Conservation (phyloP, 73 alveolate species). For the Paramecium primaurelia region DNA sequence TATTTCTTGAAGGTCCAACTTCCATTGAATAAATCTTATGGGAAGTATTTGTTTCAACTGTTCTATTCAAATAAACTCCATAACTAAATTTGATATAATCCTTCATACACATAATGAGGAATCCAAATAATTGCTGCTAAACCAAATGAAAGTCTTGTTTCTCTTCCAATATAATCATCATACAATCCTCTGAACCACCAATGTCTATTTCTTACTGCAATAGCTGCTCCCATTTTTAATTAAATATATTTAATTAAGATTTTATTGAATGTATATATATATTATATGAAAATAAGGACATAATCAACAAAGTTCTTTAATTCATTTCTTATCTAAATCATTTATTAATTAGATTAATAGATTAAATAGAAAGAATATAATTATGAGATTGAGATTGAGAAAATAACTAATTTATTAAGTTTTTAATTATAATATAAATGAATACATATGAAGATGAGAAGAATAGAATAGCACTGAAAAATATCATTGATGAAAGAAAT, state of each 20-base stretch:
- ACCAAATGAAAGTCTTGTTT: slow-evolving; percentile 61
- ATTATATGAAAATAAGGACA: neutral
- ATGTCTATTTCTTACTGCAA: slow-evolving; percentile 55
- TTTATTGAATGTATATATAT: neutral
- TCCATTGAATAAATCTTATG: slow-evolving; percentile 51
- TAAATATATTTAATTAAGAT: neutral
- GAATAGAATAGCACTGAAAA: slow-evolving; percentile 3
- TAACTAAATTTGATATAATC: slow-evolving; percentile 13
- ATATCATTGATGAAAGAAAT: slow-evolving; percentile 52
- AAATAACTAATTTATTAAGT: neutral
- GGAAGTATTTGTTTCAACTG: slow-evolving; percentile 44
- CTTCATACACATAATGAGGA: slow-evolving; percentile 55
- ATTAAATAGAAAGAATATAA: neutral
- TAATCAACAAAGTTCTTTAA: neutral
- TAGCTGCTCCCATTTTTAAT: slow-evolving; percentile 48
- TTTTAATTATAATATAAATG: slow-evolving; percentile 22
- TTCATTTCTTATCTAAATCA: neutral
- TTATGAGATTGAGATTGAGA: neutral
- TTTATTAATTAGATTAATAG: too few relatives aligned
- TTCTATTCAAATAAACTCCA: slow-evolving; percentile 56
- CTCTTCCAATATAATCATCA: slow-evolving; percentile 66
- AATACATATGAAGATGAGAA: slow-evolving; percentile 54
- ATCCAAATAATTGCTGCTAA: slow-evolving; percentile 59
- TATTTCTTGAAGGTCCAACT: slow-evolving; percentile 59
- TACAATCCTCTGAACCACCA: slow-evolving; percentile 67